Evolutionary conservation across 441 rosid genomes (phyloP), one percentile per base, ranked within the genome.

Genomic region (Erysimum pusillum): DNA sequence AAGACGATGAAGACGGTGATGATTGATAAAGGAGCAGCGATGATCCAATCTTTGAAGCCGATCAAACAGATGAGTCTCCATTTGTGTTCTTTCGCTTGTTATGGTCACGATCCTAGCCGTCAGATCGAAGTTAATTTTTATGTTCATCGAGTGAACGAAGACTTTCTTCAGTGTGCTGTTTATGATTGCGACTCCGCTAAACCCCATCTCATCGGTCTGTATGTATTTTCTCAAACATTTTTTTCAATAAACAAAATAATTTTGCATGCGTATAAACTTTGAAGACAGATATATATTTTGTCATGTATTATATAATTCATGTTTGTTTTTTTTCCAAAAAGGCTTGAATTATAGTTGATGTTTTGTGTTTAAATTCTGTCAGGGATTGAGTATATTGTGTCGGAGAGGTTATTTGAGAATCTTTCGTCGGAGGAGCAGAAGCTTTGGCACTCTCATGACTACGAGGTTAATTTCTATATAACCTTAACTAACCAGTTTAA

Each of bases 381-480:
- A 88, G 94, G 97, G 41, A 88, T 88, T 65, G 92, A 91, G 63
- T 88, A 87, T 54, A 81, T 91, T 44, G 86, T 90, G 44, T 88
- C 97, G 0, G 89, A 90, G 42, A 71, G 65, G 71, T 73, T 82
- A 73, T 91, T 87, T 35, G 90, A 90, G 58, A 78, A 67, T 51
- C 80, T 91, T 63, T 83, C 92, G 3, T 82, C 83, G 0, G 89
- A 88, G 32, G 95, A 90, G 59, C 95, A 90, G 65, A 90, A 88
- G 81, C 89, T 88, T 11, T 91, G 97, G 95, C 97, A 90, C 54
- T 91, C 97, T 6, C 93, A 86, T 81, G 90, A 90, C 54, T 87
- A 87, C 13, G 94, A 91, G 93, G 91, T 91, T 20, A 10, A 12
- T 3, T 6, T 59, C 3, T 35, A 11, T 46, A 63, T 69, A 7